Percentiles rank a stretch among this genome's conserved stretches.
phyloP scores from a whole-genome alignment of 768 basidiomycete species.

The Russula sp. region DNA sequence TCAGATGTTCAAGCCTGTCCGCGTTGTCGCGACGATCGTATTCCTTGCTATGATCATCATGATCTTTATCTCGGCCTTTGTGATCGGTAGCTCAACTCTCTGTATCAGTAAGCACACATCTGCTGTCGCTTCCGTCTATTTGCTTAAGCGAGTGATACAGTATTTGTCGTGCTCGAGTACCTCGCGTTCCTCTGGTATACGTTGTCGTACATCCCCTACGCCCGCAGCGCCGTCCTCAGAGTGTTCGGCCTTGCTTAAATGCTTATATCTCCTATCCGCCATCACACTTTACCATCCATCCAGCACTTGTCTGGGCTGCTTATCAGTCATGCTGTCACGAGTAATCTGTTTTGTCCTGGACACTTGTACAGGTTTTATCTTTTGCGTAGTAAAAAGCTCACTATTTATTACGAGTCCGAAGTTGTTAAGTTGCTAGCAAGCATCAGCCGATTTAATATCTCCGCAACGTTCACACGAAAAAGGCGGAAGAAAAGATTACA shows the following conservation, averaged over 20 bases:
- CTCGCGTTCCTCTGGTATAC: constrained; percentile 90
- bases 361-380: not conserved
- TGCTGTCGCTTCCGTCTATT: not conserved
- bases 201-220: constrained; percentile 89
- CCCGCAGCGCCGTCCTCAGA: constrained; percentile 68
- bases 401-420: constrained; percentile 9
- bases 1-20: constrained; percentile 95
- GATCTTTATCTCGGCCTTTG: constrained; percentile 85
- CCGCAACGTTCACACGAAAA: not conserved
- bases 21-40: constrained; percentile 74
- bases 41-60: constrained; percentile 77
- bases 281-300: not conserved
- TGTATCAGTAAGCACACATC: constrained; percentile 56
- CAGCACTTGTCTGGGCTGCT: not conserved
- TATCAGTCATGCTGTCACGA: constrained; percentile 17
- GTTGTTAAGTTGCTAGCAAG: not conserved
- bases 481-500: not conserved
- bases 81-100: constrained; percentile 59
- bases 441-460: not conserved
- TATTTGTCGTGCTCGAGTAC: constrained; percentile 90
- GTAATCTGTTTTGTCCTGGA: constrained; percentile 11
- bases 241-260: constrained; percentile 47
- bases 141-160: constrained; percentile 33
- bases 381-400: constrained; percentile 8
- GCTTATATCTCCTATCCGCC: not conserved